Conservation (phyloP, 192 early-diverging fungal genomes). For the Paraglomus brasilianum region DNA sequence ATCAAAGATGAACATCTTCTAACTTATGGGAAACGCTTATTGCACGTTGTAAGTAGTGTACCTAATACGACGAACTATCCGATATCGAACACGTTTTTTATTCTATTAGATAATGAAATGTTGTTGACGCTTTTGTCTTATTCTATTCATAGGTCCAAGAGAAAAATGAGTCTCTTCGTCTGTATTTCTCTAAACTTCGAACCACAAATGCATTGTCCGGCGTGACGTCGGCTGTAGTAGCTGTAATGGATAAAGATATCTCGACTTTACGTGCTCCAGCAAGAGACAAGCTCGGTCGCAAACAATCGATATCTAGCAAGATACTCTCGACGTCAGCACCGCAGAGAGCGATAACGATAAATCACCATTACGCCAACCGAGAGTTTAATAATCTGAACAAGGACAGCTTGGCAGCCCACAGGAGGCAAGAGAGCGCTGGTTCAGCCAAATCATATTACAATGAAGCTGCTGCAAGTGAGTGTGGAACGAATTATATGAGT, state of each 20-base stretch:
- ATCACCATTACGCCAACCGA: too few relatives aligned
- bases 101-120: neutral
- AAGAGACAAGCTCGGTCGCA: slow-evolving; percentile 21
- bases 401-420: slow-evolving; percentile 13
- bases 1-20: slow-evolving; percentile 40
- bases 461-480: too few relatives aligned
- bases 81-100: too few relatives aligned
- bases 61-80: too few relatives aligned
- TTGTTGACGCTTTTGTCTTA: neutral
- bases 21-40: slow-evolving; percentile 40
- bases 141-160: slow-evolving; percentile 22
- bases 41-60: slow-evolving; percentile 35
- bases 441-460: slow-evolving; percentile 42
- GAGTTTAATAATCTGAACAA: slow-evolving; percentile 1
- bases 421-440: slow-evolving; percentile 45
- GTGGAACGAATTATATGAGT: too few relatives aligned
- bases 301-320: slow-evolving; percentile 20
- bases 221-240: neutral
- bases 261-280: slow-evolving; percentile 10
- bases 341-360: neutral
- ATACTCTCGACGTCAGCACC: slow-evolving; percentile 29
- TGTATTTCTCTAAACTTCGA: slow-evolving; percentile 27
- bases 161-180: slow-evolving; percentile 24
- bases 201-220: slow-evolving; percentile 25
- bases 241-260: neutral